Percentiles rank a stretch among this genome's conserved stretches.
Conservation (phyloP, 768 basidiomycete species). For the Scleroderma bovista region DNA sequence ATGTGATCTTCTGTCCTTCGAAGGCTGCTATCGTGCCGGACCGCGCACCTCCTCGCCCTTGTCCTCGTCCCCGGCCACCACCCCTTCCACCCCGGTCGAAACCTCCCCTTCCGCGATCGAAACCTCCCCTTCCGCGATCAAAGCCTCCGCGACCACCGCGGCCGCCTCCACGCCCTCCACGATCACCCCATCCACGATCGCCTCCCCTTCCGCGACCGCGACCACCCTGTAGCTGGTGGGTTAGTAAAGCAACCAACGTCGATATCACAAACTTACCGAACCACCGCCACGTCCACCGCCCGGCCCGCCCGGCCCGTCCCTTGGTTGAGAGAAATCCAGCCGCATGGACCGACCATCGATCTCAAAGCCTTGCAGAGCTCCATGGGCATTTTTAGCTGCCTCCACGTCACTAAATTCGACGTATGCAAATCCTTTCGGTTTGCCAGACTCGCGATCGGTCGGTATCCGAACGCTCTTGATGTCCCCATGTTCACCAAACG, state of each 20-base stretch:
- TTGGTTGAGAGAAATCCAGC: conserved; percentile 82
- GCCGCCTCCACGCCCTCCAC: conserved; percentile 39
- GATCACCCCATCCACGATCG: conserved; percentile 33
- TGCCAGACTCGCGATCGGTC: conserved; percentile 87
- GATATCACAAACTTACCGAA: conserved; percentile 10
- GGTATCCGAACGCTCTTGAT: conserved; percentile 86
- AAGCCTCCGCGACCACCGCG: conserved; percentile 42
- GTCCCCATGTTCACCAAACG: conserved; percentile 82
- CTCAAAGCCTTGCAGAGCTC: conserved; percentile 61
- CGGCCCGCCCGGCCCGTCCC: conserved; percentile 56
- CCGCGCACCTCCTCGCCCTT: conserved; percentile 41
- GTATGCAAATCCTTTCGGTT: conserved; percentile 94
- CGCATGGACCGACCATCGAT: conserved; percentile 78
- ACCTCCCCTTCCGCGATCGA: conserved; percentile 34
- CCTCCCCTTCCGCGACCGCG: conserved; percentile 30
- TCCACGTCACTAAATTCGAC: conserved; percentile 87
- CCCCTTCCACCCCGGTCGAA: conserved; percentile 32
- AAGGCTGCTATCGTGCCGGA: conserved; percentile 48
- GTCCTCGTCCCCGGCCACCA: conserved; percentile 30
- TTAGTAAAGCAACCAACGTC: neutral
- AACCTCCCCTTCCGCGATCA: conserved; percentile 37
- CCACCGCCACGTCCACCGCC: conserved; percentile 42
- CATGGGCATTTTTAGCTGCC: conserved; percentile 75
- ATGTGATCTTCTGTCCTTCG: conserved; percentile 51
- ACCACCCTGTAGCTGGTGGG: conserved; percentile 18